Evolutionary conservation across 441 rosid genomes (phyloP), one percentile per base, ranked within the genome.

Genomic region (Jatropha podagrica): DNA sequence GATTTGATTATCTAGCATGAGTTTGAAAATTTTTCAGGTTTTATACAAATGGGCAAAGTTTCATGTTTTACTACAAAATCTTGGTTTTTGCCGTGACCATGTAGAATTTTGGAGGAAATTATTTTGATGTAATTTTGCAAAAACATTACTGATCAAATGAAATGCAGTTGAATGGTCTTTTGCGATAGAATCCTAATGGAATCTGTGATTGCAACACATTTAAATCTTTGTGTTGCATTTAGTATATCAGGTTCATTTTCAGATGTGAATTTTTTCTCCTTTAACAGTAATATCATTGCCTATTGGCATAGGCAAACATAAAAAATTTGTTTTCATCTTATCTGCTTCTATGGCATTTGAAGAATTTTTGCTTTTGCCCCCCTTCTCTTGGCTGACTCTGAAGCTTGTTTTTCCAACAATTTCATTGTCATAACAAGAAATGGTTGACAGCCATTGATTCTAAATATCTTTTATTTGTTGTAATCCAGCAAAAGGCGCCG

Each of bases 401-500:
- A 62, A 38, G 65, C 65, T 37, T 62, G 55, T 5, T 68, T 46
- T 20, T 0, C 11, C 2, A 61, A 60, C 51, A 26, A 44, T 54
- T 72, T 5, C 61, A 60, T 7, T 60, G 6, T 72, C 46, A 17
- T 20, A 23, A 40, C 18, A 14, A 44, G 40, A 17, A 23, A 46
- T 72, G 56, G 12, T 42, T 74, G 64, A 17, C 40, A 42, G 46
- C 26, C 8, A 10, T 58, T 56, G 26, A 41, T 68, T 44, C 60
- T 69, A 44, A 61, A 32, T 63, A 51, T 68, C 55, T 72, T 87
- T 54, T 68, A 64, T 78, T 61, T 82, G 27, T 72, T 80, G 49
- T 60, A 65, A 79, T 65, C 72, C 76, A 83, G 91, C 79, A 96
- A 85, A 84, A 86, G 80, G 79, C 88, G 81, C 37, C 92, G 81